phyloP scores from a whole-genome alignment of 306 rosid species.

The Vachellia collinsii region DNA sequence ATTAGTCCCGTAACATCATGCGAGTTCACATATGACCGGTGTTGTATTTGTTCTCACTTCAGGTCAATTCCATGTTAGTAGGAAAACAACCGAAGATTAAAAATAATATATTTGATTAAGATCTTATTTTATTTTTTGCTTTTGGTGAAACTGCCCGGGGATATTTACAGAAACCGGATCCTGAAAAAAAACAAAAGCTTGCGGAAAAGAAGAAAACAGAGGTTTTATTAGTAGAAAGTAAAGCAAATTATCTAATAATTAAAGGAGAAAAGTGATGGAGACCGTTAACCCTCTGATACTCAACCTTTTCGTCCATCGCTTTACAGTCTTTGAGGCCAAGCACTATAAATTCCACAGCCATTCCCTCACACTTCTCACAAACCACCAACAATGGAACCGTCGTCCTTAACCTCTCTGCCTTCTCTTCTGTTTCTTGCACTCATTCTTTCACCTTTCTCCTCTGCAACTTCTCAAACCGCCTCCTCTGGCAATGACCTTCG shows the following conservation, averaged over 20 bases:
- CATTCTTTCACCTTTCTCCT: conserved; percentile 30
- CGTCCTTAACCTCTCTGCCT: conserved; percentile 37
- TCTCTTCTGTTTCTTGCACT: conserved; percentile 36
- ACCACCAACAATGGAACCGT: conserved; percentile 51
- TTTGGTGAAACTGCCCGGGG: not conserved
- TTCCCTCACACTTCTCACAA: conserved; percentile 10
- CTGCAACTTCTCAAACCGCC: conserved; percentile 28
- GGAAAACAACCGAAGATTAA: not conserved
- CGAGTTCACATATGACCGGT: not conserved
- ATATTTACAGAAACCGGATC: not conserved
- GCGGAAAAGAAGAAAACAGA: not conserved
- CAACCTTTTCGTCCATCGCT: conserved; percentile 31
- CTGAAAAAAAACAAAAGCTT: not conserved
- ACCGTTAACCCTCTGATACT: conserved; percentile 37
- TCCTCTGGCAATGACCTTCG: not conserved
- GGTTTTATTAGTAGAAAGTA: not conserved
- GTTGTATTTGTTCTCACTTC: conserved; percentile 1
- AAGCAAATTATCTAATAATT: not conserved
- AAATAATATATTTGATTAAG: too few species aligned
- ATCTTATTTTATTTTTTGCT: too few species aligned
- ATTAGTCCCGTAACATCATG: not conserved
- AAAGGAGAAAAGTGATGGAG: not conserved
- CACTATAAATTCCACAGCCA: conserved; percentile 56
- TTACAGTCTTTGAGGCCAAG: conserved; percentile 28
- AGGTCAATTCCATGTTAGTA: not conserved